Evolutionary conservation across 2,329 filamentous ascomycete genomes (phyloP).

Genomic region (Nemania abortiva): DNA sequence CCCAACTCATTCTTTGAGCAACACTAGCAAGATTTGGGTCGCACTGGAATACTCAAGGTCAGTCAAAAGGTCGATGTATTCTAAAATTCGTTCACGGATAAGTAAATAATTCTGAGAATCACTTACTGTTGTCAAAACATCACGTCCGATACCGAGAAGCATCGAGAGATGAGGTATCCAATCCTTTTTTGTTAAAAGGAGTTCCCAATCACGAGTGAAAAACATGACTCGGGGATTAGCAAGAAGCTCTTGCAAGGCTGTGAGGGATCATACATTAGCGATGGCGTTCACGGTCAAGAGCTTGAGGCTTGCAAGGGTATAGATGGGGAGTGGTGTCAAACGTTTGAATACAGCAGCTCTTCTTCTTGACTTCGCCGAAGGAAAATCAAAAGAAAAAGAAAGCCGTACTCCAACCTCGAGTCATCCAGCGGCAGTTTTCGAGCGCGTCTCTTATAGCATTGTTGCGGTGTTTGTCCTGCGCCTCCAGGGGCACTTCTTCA

Average conservation of each 20-base stretch:
- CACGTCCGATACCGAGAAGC: conserved; percentile 11
- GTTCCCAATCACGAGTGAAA: conserved; percentile 8
- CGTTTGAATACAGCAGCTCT: not conserved
- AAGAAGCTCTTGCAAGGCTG: conserved; percentile 12
- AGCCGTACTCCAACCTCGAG: conserved; percentile 3
- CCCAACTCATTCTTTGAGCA: conserved; percentile 23
- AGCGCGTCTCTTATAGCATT: not conserved
- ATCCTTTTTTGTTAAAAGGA: not conserved
- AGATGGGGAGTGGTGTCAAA: not conserved
- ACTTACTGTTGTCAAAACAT: conserved; percentile 16
- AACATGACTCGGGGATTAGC: conserved; percentile 13
- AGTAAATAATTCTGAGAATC: not conserved
- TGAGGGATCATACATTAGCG: not conserved
- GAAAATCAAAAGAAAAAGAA: not conserved
- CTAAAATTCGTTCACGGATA: not conserved
- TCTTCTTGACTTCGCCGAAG: not conserved
- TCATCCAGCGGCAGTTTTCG: not conserved
- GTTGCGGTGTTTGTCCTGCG: not conserved
- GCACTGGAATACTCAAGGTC: not conserved
- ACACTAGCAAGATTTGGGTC: conserved; percentile 17
- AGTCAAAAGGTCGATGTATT: not conserved
- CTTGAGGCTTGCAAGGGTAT: not conserved
- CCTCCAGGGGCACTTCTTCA: not conserved
- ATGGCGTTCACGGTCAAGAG: not conserved
- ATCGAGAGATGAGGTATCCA: conserved; percentile 16